Conservation (phyloP, 257 asterid genomes). For the Mentha longifolia region DNA sequence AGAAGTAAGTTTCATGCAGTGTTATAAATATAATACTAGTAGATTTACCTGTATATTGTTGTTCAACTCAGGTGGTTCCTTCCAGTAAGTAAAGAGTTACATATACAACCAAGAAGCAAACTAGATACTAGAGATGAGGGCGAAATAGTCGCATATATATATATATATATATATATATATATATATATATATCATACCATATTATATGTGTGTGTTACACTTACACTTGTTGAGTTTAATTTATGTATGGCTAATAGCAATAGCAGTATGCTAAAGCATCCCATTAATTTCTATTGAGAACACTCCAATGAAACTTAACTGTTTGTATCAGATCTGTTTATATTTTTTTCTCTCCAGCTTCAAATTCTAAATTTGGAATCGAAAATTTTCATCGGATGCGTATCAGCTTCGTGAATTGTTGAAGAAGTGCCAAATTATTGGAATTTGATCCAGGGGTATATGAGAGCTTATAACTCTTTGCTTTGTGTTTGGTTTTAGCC, state of each 20-base stretch:
- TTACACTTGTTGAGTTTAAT: not conserved
- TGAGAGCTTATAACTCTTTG: no score
- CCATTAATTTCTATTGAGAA: no score
- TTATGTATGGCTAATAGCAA: not conserved
- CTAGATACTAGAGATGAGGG: slow-evolving; percentile 6
- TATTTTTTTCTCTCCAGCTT: not conserved
- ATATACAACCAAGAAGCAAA: slow-evolving; percentile 8
- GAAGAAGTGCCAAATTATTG: no score
- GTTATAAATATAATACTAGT: slow-evolving; percentile 5
- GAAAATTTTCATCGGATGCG: not conserved
- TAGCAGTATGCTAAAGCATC: no score
- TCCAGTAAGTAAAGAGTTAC: slow-evolving; percentile 11
- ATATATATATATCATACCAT: no score
- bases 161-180: no score
- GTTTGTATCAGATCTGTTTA: no score
- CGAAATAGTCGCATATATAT: not conserved
- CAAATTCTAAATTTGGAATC: not conserved
- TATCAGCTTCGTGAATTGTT: not conserved
- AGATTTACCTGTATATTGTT: slow-evolving; percentile 23
- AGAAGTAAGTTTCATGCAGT: slow-evolving; percentile 20
- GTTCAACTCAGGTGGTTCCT: slow-evolving; percentile 21
- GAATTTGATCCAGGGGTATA: no score
- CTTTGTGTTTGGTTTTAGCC: no score
- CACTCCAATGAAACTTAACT: no score
- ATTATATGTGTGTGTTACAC: not conserved